A percentile compares a stretch with the other conserved stretches of the same genome.
Evolutionary conservation across 179 eudicot genomes (phyloP).

Genomic region (Beta corolliflora): DNA sequence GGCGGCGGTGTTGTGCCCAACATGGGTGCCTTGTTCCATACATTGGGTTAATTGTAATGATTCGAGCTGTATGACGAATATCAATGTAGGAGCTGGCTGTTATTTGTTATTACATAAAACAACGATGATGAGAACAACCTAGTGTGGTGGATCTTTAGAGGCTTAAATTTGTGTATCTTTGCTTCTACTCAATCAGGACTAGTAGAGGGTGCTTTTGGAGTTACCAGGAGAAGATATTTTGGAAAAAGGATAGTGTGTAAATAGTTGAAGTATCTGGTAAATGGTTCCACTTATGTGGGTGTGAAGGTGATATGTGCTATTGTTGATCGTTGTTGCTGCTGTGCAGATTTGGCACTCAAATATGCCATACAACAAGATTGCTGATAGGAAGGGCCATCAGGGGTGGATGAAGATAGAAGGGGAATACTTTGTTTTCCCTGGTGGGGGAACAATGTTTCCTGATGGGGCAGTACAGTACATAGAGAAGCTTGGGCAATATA

Average conservation of each 20-base stretch:
- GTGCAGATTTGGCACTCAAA: slow-evolving; percentile 96
- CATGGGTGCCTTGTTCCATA: too few species aligned
- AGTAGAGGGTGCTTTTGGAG: not conserved
- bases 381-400: slow-evolving; percentile 95
- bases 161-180: not conserved
- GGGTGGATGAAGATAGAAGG: slow-evolving; percentile 99
- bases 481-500: slow-evolving; percentile 84
- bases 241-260: not conserved
- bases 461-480: slow-evolving; percentile 92
- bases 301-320: not conserved
- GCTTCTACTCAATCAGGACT: not conserved
- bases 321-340: not conserved
- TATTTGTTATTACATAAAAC: not conserved
- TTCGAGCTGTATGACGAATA: not conserved
- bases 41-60: too few species aligned
- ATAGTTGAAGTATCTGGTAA: not conserved
- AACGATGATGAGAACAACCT: not conserved
- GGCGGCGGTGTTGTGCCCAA: not conserved
- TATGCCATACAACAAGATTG: slow-evolving; percentile 92
- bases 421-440: slow-evolving; percentile 84
- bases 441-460: slow-evolving; percentile 97
- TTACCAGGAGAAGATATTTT: not conserved
- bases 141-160: not conserved
- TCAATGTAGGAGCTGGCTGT: not conserved
- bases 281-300: not conserved